Percentiles rank a stretch among this genome's conserved stretches.
phyloP scores from a whole-genome alignment of 768 basidiomycete genomes.

The Lactifluus pinguis region DNA sequence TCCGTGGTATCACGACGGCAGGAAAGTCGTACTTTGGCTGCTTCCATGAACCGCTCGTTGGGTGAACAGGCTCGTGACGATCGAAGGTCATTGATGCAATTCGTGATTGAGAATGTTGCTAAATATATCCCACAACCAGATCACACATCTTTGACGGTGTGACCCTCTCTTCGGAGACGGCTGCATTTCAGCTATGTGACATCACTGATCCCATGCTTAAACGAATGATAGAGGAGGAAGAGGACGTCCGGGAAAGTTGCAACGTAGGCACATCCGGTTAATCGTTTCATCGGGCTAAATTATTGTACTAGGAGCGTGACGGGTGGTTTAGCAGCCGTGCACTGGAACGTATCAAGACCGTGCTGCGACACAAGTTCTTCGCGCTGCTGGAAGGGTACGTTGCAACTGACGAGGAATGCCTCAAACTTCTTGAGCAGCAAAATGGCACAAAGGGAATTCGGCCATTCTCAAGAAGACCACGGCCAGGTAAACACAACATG shows the following conservation, averaged over 20 bases:
- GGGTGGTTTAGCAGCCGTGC: slow-evolving; percentile 81
- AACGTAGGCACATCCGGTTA: slow-evolving; percentile 47
- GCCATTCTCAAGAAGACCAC: slow-evolving; percentile 42
- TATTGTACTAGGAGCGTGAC: slow-evolving; percentile 52
- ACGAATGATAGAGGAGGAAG: slow-evolving; percentile 67
- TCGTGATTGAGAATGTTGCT: not conserved
- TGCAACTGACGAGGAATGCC: slow-evolving; percentile 67
- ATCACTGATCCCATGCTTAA: slow-evolving; percentile 79
- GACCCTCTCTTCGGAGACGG: slow-evolving; percentile 71
- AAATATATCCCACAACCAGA: slow-evolving; percentile 13
- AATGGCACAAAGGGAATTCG: slow-evolving; percentile 27
- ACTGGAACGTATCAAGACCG: slow-evolving; percentile 74
- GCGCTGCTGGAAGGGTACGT: slow-evolving; percentile 62
- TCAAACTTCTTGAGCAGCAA: slow-evolving; percentile 43
- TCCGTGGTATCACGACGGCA: slow-evolving; percentile 66
- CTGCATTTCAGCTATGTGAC: slow-evolving; percentile 92
- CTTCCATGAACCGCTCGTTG: slow-evolving; percentile 28
- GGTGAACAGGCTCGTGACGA: slow-evolving; percentile 26
- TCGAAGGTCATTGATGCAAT: slow-evolving; percentile 15
- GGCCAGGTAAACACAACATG: slow-evolving; percentile 77
- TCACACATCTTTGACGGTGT: slow-evolving; percentile 89
- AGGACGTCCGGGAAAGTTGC: slow-evolving; percentile 60
- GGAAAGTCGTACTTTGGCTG: slow-evolving; percentile 32
- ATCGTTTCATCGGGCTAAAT: not conserved
- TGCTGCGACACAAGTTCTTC: slow-evolving; percentile 82